Conservation (phyloP, 352 stramenopile species). For the Phytophthora tentaculata region DNA sequence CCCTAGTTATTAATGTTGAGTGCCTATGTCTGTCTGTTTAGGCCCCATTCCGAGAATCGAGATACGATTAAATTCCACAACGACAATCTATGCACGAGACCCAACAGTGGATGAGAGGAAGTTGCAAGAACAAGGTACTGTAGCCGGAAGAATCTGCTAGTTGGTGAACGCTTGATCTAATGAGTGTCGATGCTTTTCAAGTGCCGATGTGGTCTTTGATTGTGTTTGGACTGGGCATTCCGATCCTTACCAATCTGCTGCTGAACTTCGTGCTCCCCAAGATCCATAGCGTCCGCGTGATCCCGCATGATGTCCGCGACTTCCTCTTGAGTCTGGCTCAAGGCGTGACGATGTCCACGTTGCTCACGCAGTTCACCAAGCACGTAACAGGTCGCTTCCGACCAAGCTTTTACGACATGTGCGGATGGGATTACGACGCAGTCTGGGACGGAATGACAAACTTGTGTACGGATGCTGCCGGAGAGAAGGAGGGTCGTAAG, state of each 20-base stretch:
- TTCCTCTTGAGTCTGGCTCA: conserved; percentile 65
- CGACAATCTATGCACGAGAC: conserved; percentile 47
- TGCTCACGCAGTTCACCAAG: conserved; percentile 85
- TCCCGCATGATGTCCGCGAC: conserved; percentile 79
- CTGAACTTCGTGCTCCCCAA: conserved; percentile 70
- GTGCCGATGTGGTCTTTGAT: conserved; percentile 62
- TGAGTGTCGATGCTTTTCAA: conserved; percentile 9
- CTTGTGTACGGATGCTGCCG: conserved; percentile 66
- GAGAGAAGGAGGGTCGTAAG: conserved; percentile 79
- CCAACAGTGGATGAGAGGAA: conserved; percentile 57
- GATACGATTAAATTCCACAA: conserved; percentile 49
- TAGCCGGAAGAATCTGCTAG: not conserved
- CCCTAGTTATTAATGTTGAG: not conserved
- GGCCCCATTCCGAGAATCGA: conserved; percentile 55
- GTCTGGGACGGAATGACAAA: conserved; percentile 81
- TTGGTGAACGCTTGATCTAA: not conserved
- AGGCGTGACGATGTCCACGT: conserved; percentile 47
- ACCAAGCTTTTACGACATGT: conserved; percentile 88
- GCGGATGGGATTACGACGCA: conserved; percentile 70
- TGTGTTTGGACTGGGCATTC: conserved; percentile 36
- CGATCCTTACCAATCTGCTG: conserved; percentile 65
- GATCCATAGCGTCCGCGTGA: conserved; percentile 58
- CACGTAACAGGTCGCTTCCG: conserved; percentile 82
- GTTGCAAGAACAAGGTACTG: conserved; percentile 40
- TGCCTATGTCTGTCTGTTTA: not conserved